Evolutionary conservation across 2,329 filamentous ascomycete species (phyloP).

Genomic region (Sclerotinia subarctica): DNA sequence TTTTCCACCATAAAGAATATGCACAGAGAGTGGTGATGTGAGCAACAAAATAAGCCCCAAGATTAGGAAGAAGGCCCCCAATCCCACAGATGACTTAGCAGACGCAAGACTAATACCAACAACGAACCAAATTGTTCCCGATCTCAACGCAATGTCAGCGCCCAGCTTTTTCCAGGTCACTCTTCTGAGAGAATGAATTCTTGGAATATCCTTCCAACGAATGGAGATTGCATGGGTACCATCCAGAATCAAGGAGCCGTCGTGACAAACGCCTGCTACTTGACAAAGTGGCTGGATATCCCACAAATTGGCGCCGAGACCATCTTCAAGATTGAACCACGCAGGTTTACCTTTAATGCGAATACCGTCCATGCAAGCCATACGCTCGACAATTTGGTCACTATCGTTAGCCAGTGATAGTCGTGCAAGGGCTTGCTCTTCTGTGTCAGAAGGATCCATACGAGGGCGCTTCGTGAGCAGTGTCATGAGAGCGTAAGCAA

Average conservation of each 20-base stretch:
- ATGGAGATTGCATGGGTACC: constrained; percentile 37
- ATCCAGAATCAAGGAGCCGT: constrained; percentile 37
- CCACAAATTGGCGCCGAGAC: constrained; percentile 37
- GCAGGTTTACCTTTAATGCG: constrained; percentile 12
- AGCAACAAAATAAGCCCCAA: constrained; percentile 21
- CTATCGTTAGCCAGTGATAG: constrained; percentile 39
- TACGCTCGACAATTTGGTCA: constrained; percentile 38
- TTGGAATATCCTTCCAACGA: constrained; percentile 38
- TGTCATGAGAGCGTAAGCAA: constrained; percentile 39
- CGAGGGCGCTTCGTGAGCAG: constrained; percentile 35
- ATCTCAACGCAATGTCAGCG: constrained; percentile 3
- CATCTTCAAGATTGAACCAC: constrained; percentile 32
- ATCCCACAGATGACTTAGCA: not conserved
- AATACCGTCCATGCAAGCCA: constrained; percentile 30
- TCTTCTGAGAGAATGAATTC: constrained; percentile 14
- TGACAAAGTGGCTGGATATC: constrained; percentile 39
- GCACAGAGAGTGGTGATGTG: constrained; percentile 20
- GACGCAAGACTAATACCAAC: not conserved
- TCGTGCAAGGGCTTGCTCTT: constrained; percentile 38
- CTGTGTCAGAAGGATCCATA: constrained; percentile 32
- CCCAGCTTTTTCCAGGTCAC: constrained; percentile 17
- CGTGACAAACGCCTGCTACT: constrained; percentile 38
- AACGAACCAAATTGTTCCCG: constrained; percentile 13
- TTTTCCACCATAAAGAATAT: constrained; percentile 25
- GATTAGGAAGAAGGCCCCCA: constrained; percentile 21